Evolutionary conservation across 768 basidiomycete species (phyloP).

Genomic region (Calocybe indica): DNA sequence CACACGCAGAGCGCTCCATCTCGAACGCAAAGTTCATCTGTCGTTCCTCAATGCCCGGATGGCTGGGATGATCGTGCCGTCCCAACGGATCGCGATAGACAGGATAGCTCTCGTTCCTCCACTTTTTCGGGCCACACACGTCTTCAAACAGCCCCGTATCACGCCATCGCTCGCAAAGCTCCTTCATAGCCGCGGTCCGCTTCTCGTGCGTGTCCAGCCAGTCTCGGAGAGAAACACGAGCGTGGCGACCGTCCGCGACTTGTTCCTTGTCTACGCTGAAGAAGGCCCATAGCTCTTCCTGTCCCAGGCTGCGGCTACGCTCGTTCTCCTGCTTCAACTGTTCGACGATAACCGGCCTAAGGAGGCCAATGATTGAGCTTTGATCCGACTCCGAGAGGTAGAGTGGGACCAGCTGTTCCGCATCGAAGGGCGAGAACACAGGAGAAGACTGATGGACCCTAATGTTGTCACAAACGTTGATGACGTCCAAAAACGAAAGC

Average conservation of each 20-base stretch:
- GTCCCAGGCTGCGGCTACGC: slow-evolving; percentile 16
- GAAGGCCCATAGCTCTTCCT: slow-evolving; percentile 36
- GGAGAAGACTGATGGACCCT: slow-evolving; percentile 26
- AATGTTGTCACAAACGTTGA: slow-evolving; percentile 72
- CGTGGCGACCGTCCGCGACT: slow-evolving; percentile 12
- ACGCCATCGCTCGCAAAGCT: slow-evolving; percentile 72
- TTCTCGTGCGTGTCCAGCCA: slow-evolving; percentile 49
- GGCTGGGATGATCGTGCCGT: slow-evolving; percentile 37
- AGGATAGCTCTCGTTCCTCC: slow-evolving; percentile 84
- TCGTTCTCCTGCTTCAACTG: slow-evolving; percentile 48
- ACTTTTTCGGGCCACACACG: slow-evolving; percentile 69
- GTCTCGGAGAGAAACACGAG: slow-evolving; percentile 40
- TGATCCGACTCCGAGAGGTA: slow-evolving; percentile 42
- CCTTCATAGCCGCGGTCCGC: slow-evolving; percentile 57
- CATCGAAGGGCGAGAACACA: slow-evolving; percentile 23
- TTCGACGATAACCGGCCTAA: slow-evolving; percentile 51
- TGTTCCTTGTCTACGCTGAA: slow-evolving; percentile 20
- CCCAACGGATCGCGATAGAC: slow-evolving; percentile 70
- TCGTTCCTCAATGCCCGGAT: slow-evolving; percentile 21
- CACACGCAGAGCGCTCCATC: slow-evolving; percentile 86
- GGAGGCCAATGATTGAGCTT: slow-evolving; percentile 55
- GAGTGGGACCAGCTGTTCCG: slow-evolving; percentile 49
- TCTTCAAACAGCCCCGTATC: slow-evolving; percentile 55
- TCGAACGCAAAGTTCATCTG: slow-evolving; percentile 69
- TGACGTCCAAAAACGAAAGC: slow-evolving; percentile 53